Conservation (phyloP, 2,329 filamentous ascomycete species). For the Talaromyces sp. region DNA sequence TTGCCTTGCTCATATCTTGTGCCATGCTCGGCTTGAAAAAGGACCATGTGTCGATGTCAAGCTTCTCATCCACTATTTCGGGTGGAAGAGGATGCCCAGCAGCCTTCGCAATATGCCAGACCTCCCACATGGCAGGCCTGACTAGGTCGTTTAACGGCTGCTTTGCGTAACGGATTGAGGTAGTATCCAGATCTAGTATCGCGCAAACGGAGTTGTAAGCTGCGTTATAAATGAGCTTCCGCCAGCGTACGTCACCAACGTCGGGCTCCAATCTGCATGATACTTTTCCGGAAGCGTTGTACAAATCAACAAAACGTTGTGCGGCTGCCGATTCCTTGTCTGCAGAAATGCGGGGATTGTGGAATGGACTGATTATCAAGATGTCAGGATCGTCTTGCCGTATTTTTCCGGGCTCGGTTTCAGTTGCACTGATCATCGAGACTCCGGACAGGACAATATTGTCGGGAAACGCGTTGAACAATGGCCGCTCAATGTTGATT, state of each 20-base stretch:
- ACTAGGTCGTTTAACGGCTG: constrained; percentile 47
- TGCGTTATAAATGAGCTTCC: constrained; percentile 48
- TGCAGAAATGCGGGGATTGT: constrained; percentile 18
- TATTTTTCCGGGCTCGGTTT: constrained; percentile 47
- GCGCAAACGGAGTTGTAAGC: constrained; percentile 52
- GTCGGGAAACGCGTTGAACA: constrained; percentile 49
- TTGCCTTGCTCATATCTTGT: constrained; percentile 50
- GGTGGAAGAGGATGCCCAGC: constrained; percentile 44
- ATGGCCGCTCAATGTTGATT: constrained; percentile 56
- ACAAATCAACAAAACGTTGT: constrained; percentile 46
- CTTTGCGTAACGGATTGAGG: constrained; percentile 47
- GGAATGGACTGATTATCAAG: constrained; percentile 51
- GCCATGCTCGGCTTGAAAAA: constrained; percentile 55
- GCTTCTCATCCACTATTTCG: constrained; percentile 44
- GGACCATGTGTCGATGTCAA: constrained; percentile 49
- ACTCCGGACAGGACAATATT: constrained; percentile 54
- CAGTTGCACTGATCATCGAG: constrained; percentile 50
- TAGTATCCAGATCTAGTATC: constrained; percentile 49
- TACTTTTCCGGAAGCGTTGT: constrained; percentile 47
- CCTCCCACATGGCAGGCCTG: constrained; percentile 49
- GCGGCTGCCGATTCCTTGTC: constrained; percentile 30
- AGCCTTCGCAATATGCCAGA: constrained; percentile 43
- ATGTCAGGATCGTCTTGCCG: constrained; percentile 52
- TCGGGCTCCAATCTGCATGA: constrained; percentile 37
- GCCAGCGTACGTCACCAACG: constrained; percentile 27